Evolutionary conservation across 2,329 filamentous ascomycete genomes (phyloP), one percentile per base, ranked within the genome.

Genomic region (Ascochyta fabae): DNA sequence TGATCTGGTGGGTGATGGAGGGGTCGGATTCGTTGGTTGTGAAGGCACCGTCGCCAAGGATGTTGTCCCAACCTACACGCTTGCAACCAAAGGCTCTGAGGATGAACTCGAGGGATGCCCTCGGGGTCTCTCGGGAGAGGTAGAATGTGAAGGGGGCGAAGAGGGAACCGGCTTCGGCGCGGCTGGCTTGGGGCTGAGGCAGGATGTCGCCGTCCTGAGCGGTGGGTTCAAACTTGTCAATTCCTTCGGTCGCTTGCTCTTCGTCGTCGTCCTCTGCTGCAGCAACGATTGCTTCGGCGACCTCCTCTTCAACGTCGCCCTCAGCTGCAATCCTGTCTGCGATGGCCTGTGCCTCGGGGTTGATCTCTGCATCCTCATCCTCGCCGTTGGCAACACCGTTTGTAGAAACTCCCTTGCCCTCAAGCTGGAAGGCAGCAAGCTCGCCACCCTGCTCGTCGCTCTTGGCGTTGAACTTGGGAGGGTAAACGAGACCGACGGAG

Each of bases 51-150:
- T 92, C 93, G 48, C 95, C 95, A 19, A 96, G 84, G 22, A 96
- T 89, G 29, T 87, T 84, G 71, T 98, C 94, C 95, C 95, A 99
- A 38, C 93, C 95, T 65, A 99, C 89, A 40, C 94, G 87, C 81
- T 94, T 96, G 82, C 94, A 98, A 61, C 95, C 95, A 71, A 98
- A 99, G 3, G 94, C 86, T 71, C 93, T 90, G 48, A 99, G 84
- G 50, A 99, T 85, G 73, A 99, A 96, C 75, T 99, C 95, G 22
- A 99, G 82, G 3, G 95, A 87, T 62, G 92, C 90, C 62, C 93
- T 86, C 13, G 95, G 95, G 3, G 94, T 93, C 79, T 99, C 95
- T 68, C 95, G 89, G 34, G 94, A 96, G 39, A 99, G 85, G 79
- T 89, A 99, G 79, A 99, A 88, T 29, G 92, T 96, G 77, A 90